Evolutionary conservation across 1,139 yeast species (phyloP).

Genomic region (Arxiozyma telluris): DNA sequence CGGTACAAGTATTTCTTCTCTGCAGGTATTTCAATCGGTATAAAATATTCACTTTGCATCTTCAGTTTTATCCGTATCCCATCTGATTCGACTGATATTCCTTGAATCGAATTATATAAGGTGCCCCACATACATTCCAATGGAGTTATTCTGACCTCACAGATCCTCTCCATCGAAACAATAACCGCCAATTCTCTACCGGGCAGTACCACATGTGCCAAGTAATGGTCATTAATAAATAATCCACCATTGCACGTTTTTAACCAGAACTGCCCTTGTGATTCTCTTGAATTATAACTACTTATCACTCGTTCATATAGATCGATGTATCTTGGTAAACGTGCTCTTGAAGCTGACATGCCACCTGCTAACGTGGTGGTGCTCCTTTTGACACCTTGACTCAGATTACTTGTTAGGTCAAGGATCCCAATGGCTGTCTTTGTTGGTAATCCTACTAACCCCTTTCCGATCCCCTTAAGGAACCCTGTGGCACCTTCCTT

Average conservation of each 20-base stretch:
- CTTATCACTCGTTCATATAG: conserved; percentile 53
- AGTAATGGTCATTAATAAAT: conserved; percentile 59
- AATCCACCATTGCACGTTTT: conserved; percentile 76
- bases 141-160: conserved; percentile 58
- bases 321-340: conserved; percentile 71
- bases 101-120: conserved; percentile 23
- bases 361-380: conserved; percentile 71
- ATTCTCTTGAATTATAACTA: conserved; percentile 72
- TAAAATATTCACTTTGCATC: conserved; percentile 58
- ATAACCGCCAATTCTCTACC: conserved; percentile 73
- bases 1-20: conserved; percentile 61
- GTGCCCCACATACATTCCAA: conserved; percentile 35
- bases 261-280: conserved; percentile 92
- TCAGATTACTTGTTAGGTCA: conserved; percentile 84
- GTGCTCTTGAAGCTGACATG: conserved; percentile 64
- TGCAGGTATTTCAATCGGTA: conserved; percentile 65
- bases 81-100: conserved; percentile 64
- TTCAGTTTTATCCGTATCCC: conserved; percentile 67
- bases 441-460: conserved; percentile 90
- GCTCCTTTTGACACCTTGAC: conserved; percentile 90
- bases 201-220: conserved; percentile 77
- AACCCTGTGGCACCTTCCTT: conserved; percentile 85
- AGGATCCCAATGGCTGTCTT: conserved; percentile 93
- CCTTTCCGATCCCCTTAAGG: conserved; percentile 87
- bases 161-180: conserved; percentile 63